Conservation (phyloP, 495 filamentous ascomycete genomes). For the Tuber calosporum region DNA sequence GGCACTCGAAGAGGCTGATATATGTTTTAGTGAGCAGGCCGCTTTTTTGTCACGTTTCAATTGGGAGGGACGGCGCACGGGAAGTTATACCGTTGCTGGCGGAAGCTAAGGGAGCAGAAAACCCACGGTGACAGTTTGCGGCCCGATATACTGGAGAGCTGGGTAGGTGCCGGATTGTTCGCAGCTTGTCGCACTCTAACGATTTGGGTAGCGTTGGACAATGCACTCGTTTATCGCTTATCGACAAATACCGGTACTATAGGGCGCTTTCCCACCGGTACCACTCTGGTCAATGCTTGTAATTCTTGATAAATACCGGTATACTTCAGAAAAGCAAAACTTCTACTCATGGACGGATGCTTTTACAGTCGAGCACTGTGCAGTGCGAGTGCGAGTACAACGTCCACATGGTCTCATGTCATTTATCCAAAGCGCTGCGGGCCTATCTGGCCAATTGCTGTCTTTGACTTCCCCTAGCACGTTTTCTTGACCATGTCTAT, state of each 20-base stretch:
- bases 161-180: background rate
- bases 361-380: background rate
- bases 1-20: background rate
- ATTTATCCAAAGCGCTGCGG: background rate
- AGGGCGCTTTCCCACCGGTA: background rate
- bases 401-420: background rate
- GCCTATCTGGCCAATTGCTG: background rate
- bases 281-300: background rate
- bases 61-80: slow-evolving; percentile 26
- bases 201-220: background rate
- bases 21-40: slow-evolving; percentile 22
- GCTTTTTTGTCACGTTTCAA: slow-evolving; percentile 25
- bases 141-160: background rate
- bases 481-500: too few relatives aligned
- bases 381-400: too few relatives aligned
- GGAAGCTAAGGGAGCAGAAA: background rate
- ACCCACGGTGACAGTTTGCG: background rate
- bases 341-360: background rate
- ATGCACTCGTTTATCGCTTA: background rate
- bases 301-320: background rate
- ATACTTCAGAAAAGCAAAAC: background rate
- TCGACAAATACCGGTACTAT: background rate
- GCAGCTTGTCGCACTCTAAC: background rate
- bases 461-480: background rate
- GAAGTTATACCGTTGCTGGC: slow-evolving; percentile 23